These are phyloP conservation scores for Rosa multiflora DNA, from an alignment of 306 rosid species.

Conservation along the genomic window DNA sequence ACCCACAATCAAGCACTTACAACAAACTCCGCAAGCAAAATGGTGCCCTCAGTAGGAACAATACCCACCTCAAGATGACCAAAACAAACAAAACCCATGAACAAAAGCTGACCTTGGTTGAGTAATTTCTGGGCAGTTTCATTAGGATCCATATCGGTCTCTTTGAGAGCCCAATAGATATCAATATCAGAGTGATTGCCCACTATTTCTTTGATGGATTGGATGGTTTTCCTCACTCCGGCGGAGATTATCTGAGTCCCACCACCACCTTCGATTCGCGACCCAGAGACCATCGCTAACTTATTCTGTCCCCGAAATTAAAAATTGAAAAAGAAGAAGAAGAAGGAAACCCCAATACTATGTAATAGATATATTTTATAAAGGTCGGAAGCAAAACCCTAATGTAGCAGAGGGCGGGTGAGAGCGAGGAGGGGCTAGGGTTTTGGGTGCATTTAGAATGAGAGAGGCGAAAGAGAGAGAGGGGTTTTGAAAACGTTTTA, in stretches of 20 bases:
- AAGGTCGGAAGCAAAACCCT: constrained; percentile 39
- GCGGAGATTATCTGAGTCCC: constrained; percentile 66
- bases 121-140: constrained; percentile 98
- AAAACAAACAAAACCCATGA: constrained; percentile 10
- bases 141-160: constrained; percentile 92
- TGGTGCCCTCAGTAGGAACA: neutral
- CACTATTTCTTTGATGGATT: constrained; percentile 87
- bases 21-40: neutral
- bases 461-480: constrained; percentile 12
- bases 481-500: constrained; percentile 52
- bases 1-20: neutral
- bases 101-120: constrained; percentile 61
- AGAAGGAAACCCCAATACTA: neutral
- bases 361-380: neutral
- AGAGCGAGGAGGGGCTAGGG: constrained; percentile 41
- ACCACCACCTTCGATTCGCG: constrained; percentile 60
- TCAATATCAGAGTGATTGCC: constrained; percentile 86
- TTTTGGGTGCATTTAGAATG: constrained; percentile 38
- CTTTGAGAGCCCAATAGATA: constrained; percentile 83
- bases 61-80: neutral
- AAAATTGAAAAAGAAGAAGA: neutral
- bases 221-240: constrained; percentile 70
- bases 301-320: constrained; percentile 1
- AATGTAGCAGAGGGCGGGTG: constrained; percentile 3
- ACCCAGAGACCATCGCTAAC: constrained; percentile 57